These are phyloP conservation scores for Neophaeococcomyces aloes DNA, from an alignment of 2,329 filamentous ascomycete species.

Conservation along the genomic window DNA sequence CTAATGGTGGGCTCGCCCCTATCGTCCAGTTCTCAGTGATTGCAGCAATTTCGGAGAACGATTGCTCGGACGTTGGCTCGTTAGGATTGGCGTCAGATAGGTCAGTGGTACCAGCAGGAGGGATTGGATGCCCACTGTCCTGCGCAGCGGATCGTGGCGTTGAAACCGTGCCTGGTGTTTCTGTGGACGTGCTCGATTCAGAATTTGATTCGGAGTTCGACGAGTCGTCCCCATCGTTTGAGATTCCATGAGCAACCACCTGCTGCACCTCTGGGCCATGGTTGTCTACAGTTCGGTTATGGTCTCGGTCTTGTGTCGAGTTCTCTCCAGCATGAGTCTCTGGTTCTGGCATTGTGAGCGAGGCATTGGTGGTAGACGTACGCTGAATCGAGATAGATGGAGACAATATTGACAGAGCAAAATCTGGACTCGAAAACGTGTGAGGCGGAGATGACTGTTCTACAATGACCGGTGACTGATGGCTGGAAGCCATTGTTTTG, in stretches of 20 bases:
- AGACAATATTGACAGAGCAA: slow-evolving; percentile 4
- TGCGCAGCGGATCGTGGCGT: slow-evolving; percentile 6
- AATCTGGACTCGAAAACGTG: slow-evolving; percentile 3
- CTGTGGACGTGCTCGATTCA: slow-evolving; percentile 7
- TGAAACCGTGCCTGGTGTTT: slow-evolving; percentile 7
- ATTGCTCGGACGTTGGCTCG: neutral
- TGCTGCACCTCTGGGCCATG: neutral
- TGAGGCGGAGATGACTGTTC: slow-evolving; percentile 13
- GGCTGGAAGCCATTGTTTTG: slow-evolving; percentile 16
- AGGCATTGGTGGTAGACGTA: neutral
- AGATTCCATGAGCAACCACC: neutral
- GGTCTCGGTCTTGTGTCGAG: neutral
- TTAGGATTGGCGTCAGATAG: neutral
- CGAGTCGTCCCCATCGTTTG: slow-evolving; percentile 4
- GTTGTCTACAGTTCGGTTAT: too few relatives aligned
- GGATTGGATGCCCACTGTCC: slow-evolving; percentile 5
- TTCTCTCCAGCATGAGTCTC: neutral
- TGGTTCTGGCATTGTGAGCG: neutral
- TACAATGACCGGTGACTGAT: slow-evolving; percentile 17
- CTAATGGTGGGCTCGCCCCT: neutral
- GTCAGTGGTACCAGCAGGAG: neutral
- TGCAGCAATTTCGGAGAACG: neutral
- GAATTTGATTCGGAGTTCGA: slow-evolving; percentile 7
- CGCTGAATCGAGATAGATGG: slow-evolving; percentile 1
- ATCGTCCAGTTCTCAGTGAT: neutral